Conservation (phyloP, 441 rosid species). For the Erysimum cheiri region DNA sequence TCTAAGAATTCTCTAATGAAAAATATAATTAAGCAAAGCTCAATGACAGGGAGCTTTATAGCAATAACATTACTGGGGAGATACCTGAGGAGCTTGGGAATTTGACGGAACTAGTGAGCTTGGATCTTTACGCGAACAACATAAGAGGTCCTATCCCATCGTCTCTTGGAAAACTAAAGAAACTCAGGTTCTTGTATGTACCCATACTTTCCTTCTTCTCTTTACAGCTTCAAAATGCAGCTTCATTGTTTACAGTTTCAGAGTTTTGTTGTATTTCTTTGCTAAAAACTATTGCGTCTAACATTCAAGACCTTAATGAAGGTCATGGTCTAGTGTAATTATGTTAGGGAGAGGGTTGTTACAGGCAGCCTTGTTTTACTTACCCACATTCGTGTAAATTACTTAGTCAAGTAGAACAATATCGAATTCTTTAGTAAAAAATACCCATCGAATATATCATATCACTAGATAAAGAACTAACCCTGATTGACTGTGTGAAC, state of each 20-base stretch:
- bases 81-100: slow-evolving; percentile 87
- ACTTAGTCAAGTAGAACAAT: slow-evolving; percentile 1
- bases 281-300: background rate
- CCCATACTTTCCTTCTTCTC: slow-evolving; percentile 8
- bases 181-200: slow-evolving; percentile 82
- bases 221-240: background rate
- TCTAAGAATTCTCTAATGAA: background rate
- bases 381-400: background rate
- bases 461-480: background rate
- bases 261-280: slow-evolving; percentile 9
- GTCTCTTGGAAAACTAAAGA: slow-evolving; percentile 70
- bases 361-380: background rate
- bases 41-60: slow-evolving; percentile 89
- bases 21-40: slow-evolving; percentile 9
- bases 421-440: background rate
- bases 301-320: background rate
- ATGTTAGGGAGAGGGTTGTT: background rate
- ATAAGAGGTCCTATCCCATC: slow-evolving; percentile 72
- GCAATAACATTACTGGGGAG: slow-evolving; percentile 81
- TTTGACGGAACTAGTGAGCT: slow-evolving; percentile 80
- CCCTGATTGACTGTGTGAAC: background rate
- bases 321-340: background rate
- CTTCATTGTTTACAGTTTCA: slow-evolving; percentile 1
- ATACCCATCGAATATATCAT: background rate
- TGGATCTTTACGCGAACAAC: slow-evolving; percentile 85